phyloP scores from a whole-genome alignment of 2,329 filamentous ascomycete genomes.

The Paracamarosporium sp. region DNA sequence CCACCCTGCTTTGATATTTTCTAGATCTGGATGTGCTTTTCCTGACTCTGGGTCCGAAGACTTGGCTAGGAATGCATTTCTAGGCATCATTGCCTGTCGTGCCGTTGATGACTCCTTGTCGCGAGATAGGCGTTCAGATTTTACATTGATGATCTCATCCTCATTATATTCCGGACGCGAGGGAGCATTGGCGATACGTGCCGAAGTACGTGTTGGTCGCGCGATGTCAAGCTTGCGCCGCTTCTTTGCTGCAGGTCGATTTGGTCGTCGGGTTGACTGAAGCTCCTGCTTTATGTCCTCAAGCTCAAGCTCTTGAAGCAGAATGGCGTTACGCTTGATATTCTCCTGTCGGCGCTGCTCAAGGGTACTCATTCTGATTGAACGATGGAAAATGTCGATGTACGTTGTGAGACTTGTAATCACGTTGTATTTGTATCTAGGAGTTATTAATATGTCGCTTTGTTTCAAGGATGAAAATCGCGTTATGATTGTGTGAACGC shows the following conservation, averaged over 20 bases:
- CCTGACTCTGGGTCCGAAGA: neutral
- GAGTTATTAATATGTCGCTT: too few relatives aligned
- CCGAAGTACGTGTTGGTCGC: neutral
- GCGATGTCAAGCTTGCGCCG: neutral
- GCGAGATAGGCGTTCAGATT: neutral
- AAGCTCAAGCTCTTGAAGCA: neutral
- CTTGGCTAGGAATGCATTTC: neutral
- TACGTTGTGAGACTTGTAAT: too few relatives aligned
- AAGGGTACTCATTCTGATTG: neutral
- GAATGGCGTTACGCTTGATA: neutral
- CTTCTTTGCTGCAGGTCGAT: neutral
- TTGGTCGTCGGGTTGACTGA: neutral
- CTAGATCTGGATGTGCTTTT: neutral
- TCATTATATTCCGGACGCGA: neutral
- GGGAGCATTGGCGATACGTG: neutral
- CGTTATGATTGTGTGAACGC: neutral
- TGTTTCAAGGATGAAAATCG: too few relatives aligned
- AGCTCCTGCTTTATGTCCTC: neutral
- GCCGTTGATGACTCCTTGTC: neutral
- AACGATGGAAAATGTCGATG: neutral
- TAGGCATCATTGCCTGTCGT: neutral
- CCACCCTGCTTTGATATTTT: neutral
- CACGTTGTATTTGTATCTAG: too few relatives aligned
- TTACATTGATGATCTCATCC: neutral
- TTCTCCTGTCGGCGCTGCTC: neutral